A percentile compares a stretch with the other conserved stretches of the same genome.
phyloP scores from a whole-genome alignment of 1,284 basidiomycete species.

The Apiotrichum gracile region DNA sequence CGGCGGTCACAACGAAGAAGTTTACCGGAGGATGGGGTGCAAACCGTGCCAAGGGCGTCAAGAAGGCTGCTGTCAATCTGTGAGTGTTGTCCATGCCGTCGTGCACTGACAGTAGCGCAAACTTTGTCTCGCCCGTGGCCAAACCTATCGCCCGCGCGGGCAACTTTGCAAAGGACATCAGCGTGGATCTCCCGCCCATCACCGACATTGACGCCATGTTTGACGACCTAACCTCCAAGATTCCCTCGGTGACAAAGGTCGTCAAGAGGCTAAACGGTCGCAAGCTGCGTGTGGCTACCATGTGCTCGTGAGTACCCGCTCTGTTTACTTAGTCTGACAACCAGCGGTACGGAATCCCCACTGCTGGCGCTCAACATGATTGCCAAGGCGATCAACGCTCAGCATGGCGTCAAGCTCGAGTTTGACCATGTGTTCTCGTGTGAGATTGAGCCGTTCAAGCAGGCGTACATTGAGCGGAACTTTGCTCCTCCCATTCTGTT shows the following conservation, averaged over 20 bases:
- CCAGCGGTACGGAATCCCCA: slow-evolving; percentile 87
- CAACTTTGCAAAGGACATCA: slow-evolving; percentile 33
- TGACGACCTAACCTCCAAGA: slow-evolving; percentile 57
- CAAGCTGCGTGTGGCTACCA: slow-evolving; percentile 86
- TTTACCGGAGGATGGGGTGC: slow-evolving; percentile 25
- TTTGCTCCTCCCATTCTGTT: slow-evolving; percentile 76
- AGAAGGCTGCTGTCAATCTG: slow-evolving; percentile 30
- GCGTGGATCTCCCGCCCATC: slow-evolving; percentile 62
- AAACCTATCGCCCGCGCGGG: slow-evolving; percentile 14
- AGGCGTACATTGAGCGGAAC: slow-evolving; percentile 95
- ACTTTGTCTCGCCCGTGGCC: slow-evolving; percentile 25
- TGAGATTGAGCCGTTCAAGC: slow-evolving; percentile 97
- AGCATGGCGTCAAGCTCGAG: slow-evolving; percentile 60
- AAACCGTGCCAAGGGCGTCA: slow-evolving; percentile 20
- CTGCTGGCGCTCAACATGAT: slow-evolving; percentile 83
- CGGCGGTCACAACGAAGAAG: slow-evolving; percentile 19
- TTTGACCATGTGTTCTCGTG: slow-evolving; percentile 94
- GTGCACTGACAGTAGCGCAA: slow-evolving; percentile 12
- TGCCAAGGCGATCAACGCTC: slow-evolving; percentile 63
- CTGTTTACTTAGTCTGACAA: neutral
- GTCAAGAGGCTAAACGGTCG: slow-evolving; percentile 69
- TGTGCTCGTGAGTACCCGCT: slow-evolving; percentile 67
- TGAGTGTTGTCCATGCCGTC: slow-evolving; percentile 9
- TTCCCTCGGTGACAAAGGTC: slow-evolving; percentile 48
- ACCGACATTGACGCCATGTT: slow-evolving; percentile 78